Percentiles rank a stretch among this genome's conserved stretches.
These are phyloP conservation scores for Penicillium thymicola DNA, from an alignment of 2,329 filamentous ascomycete genomes.

Conservation along the genomic window DNA sequence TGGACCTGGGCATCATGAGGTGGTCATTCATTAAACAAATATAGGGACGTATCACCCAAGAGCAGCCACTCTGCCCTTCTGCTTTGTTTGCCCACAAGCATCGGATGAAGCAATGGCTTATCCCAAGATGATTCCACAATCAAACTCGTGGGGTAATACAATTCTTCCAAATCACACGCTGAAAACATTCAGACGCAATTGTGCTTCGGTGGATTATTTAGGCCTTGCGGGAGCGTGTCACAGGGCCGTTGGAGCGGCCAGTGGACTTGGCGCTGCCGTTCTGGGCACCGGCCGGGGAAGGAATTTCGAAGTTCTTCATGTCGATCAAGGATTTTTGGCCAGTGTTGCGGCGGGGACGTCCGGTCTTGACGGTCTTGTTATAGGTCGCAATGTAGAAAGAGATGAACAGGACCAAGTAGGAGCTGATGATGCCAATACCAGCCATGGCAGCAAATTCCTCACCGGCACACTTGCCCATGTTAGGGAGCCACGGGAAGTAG, in stretches of 20 bases:
- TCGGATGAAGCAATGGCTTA: background rate
- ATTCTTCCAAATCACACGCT: background rate
- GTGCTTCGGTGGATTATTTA: conserved; percentile 25
- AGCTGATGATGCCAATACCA: conserved; percentile 86
- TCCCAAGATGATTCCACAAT: conserved; percentile 1
- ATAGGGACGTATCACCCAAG: conserved; percentile 21
- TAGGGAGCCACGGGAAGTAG: conserved; percentile 84
- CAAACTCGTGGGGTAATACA: background rate
- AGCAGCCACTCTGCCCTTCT: conserved; percentile 13
- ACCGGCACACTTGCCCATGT: conserved; percentile 79
- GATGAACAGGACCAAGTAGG: conserved; percentile 97
- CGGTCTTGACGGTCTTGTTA: conserved; percentile 59
- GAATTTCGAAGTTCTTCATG: conserved; percentile 70
- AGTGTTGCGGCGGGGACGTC: conserved; percentile 52
- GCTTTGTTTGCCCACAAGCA: conserved; percentile 4
- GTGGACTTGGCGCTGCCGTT: conserved; percentile 35
- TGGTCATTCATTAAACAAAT: conserved; percentile 29
- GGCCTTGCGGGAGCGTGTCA: conserved; percentile 48
- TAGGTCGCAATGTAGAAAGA: conserved; percentile 98
- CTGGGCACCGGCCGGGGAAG: conserved; percentile 33
- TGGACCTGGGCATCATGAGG: conserved; percentile 24
- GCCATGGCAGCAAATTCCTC: conserved; percentile 95
- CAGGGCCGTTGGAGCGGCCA: conserved; percentile 43
- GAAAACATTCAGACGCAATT: background rate
- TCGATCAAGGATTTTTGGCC: conserved; percentile 84